Conservation (phyloP, 108 stramenopile species). For the Craspedostauros australis region DNA sequence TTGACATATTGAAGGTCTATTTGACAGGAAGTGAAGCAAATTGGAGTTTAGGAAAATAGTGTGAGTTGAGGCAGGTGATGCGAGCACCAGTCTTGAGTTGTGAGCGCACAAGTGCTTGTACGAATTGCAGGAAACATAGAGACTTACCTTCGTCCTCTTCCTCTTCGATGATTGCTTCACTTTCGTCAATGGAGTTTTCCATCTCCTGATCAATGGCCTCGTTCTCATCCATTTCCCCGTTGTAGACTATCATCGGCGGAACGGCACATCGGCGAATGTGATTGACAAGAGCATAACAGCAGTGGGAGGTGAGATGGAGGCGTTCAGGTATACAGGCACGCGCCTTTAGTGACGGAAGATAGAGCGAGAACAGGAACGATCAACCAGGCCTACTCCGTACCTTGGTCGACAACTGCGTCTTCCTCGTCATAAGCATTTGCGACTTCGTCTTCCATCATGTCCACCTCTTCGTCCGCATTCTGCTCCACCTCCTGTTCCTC, state of each 20-base stretch:
- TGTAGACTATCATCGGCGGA: too few relatives aligned
- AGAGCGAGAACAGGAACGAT: too few relatives aligned
- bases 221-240: conserved; percentile 8
- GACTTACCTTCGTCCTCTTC: conserved; percentile 15
- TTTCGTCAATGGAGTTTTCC: conserved; percentile 16
- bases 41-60: neutral
- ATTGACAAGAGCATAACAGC: too few relatives aligned
- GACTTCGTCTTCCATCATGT: conserved; percentile 8
- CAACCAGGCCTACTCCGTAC: too few relatives aligned
- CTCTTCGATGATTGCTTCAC: conserved; percentile 15
- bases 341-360: too few relatives aligned
- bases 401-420: neutral
- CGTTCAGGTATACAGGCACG: too few relatives aligned
- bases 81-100: neutral
- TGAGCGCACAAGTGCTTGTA: neutral
- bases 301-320: too few relatives aligned
- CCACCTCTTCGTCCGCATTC: conserved; percentile 22
- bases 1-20: too few relatives aligned
- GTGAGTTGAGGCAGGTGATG: neutral
- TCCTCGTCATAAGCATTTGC: neutral
- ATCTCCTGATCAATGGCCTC: conserved; percentile 4
- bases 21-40: neutral
- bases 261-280: too few relatives aligned
- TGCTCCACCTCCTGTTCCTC: conserved; percentile 18
- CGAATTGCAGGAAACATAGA: neutral